Conservation (phyloP, 306 rosid genomes). For the Trifolium subterraneum region DNA sequence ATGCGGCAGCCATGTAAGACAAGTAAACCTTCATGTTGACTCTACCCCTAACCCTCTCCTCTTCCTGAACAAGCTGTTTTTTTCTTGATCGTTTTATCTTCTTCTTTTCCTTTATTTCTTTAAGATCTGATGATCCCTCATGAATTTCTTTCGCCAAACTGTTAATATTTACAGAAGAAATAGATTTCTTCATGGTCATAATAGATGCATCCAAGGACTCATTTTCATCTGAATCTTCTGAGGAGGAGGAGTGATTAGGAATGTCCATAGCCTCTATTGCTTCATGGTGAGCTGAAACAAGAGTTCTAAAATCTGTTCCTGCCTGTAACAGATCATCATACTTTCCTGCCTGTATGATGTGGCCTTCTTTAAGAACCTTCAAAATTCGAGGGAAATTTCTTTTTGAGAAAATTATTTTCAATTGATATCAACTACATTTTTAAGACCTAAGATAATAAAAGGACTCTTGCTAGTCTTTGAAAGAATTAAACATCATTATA, state of each 20-base stretch:
- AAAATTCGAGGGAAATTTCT: conserved; percentile 37
- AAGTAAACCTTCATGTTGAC: conserved; percentile 97
- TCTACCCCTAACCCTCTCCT: conserved; percentile 97
- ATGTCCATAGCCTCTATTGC: conserved; percentile 99
- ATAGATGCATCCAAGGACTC: conserved; percentile 56
- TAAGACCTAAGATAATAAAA: conserved; percentile 12
- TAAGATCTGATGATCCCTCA: conserved; percentile 76
- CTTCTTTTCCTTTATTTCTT: conserved; percentile 88
- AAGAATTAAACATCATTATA: conserved; percentile 9
- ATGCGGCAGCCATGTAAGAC: conserved; percentile 98
- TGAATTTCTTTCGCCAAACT: conserved; percentile 85
- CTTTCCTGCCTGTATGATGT: conserved; percentile 89
- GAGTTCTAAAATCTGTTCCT: conserved; percentile 90
- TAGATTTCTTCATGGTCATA: conserved; percentile 54
- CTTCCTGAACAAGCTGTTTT: conserved; percentile 98
- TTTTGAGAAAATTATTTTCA: conserved; percentile 32
- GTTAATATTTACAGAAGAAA: conserved; percentile 59
- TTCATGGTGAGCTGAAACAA: conserved; percentile 95
- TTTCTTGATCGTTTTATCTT: conserved; percentile 80
- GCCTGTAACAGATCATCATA: conserved; percentile 95
- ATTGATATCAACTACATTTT: conserved; percentile 20
- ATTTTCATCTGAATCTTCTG: conserved; percentile 88
- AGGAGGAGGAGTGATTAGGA: conserved; percentile 84
- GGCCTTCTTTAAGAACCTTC: conserved; percentile 94
- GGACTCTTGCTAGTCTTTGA: conserved; percentile 16